Base-by-base conservation (phyloP, 331 rosid species). In the Malus hybrid region DNA sequence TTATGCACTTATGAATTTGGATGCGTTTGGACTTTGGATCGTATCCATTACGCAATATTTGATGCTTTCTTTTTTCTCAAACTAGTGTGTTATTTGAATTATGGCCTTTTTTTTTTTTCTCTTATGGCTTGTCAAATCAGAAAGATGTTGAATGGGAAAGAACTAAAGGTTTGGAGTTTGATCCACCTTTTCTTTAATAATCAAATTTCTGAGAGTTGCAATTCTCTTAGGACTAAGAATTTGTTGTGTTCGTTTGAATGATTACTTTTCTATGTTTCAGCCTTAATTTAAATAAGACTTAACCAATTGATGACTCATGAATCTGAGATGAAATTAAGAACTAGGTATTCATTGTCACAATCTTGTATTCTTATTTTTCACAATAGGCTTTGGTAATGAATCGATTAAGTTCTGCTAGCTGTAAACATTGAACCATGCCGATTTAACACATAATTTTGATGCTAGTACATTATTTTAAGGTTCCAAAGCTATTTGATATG, bases 71-170 rank as follows among this genome's bases (percentile, higher is more conserved):
- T 34, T 34, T 34, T 34, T 34, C 39, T 34, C 39, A 34, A 75
- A 32, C 24, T 39, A 18, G 14, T 71, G 66, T 71, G 66, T 72
- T 48, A 57, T 58, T n/a, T 58, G 56, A 72, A 16, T 63, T 39
- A 14, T 68, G 71, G 55, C 58, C 74, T 24, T 9, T 34, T 0
- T 33, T 33, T 33, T 1, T 33, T 6, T 33, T 33, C 99, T 75
- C 97, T 94, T 33, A 92, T 92, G 90, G 99, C 99, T 19, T 92
- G 99, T 66, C 99, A 94, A 92, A 94, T 94, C 78, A 96, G 97
- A 79, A 92, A 87, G 85, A 76, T 94, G 85, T 79, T 94, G 88
- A 87, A 94, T 70, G 99, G 93, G 76, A 92, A 84, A 82, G 97
- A 90, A 71, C 99, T 96, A 66, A 94, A 94, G 99, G 97, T 94